A percentile compares a stretch with the other conserved stretches of the same genome.
Conservation (phyloP, 176 grass and related monocot species). For the Sorghum bicolor region Sorghum_bicolor_NCBIv3 NC_012877.2:5711501-5712000, state of each 20-base stretch:
- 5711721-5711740: too few relatives aligned
- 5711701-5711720: neutral
- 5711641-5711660: neutral
- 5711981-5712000: too few relatives aligned
- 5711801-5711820: neutral
- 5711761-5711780: neutral
- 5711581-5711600: constrained; percentile 87
- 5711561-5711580: constrained; percentile 93
- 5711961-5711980: too few relatives aligned
- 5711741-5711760: too few relatives aligned
- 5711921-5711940: constrained; percentile 20
- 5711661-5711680: neutral
- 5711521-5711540: constrained; percentile 95
- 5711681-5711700: neutral
- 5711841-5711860: constrained; percentile 42
- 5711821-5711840: constrained; percentile 51
- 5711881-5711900: too few relatives aligned
- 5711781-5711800: neutral
- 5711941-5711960: too few relatives aligned
- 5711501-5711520: constrained; percentile 74
- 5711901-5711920: neutral
- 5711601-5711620: too few relatives aligned
- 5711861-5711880: neutral
- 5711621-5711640: neutral
- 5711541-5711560: constrained; percentile 93